Base-by-base conservation (phyloP, 805 yeast genomes). In the Brettanomyces sp. region DNA sequence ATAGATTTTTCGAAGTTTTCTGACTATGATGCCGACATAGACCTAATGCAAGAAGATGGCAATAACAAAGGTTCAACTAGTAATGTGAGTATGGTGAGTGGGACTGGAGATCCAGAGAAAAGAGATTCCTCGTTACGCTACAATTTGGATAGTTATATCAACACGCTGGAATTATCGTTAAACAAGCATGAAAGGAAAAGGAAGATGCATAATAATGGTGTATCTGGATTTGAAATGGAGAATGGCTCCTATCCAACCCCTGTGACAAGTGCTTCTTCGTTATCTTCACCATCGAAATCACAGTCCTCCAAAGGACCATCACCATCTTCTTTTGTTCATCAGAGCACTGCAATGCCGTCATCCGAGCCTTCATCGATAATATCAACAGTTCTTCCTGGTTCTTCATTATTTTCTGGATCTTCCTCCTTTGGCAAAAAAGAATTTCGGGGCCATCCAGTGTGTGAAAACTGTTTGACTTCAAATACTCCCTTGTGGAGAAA, bases 401-500 rank as follows among this genome's bases (percentile, higher is more conserved):
- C 51, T 9, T 39, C 49, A 25, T 43, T 55, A 11, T 32, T 38
- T 13, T 35, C 48, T 11, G 25, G 34, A 6, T 30, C 55, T 3
- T 22, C 47, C 23, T 34, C 51, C 4, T 36, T 22, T 8, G 41
- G 21, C 23, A 37, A 33, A 5, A 12, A 32, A 12, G 12, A 44
- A 11, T 45, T 44, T 6, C 40, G 47, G 54, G 55, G 39, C 58
- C 61, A 42, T 52, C 90, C 32, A 30, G 45, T 52, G 8, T 90
- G 97, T 63, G 86, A 84, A 56, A 90, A 90, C 64, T 90, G 97
- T 66, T 76, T 82, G 56, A 90, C 97, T 1, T 82, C 90, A 34
- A 90, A 95, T 4, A 90, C 97, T 1, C 97, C 97, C 1, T 70
- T 90, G 18, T 90, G 97, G 97, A 76, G 97, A 58, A 76, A 96